phyloP scores from a whole-genome alignment of 2,329 filamentous ascomycete genomes.

The Epicoccum sorghinum region DNA sequence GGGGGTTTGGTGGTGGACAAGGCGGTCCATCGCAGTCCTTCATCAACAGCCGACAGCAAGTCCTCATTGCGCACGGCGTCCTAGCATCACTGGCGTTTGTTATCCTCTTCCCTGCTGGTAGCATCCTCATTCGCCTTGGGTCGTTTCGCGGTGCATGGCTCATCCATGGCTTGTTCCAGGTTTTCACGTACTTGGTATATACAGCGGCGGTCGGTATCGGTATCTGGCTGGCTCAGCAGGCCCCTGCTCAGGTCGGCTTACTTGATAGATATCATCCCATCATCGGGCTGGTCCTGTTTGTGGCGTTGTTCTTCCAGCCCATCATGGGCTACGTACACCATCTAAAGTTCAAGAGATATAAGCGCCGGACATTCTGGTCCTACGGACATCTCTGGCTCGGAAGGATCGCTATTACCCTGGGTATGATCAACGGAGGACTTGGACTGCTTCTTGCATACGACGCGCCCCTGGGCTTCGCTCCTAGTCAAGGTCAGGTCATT shows the following conservation, averaged over 20 bases:
- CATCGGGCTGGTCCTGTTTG: slow-evolving; percentile 60
- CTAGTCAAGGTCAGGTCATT: slow-evolving; percentile 35
- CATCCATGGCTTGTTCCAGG: slow-evolving; percentile 54
- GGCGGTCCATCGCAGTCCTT: slow-evolving; percentile 16
- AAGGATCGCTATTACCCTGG: slow-evolving; percentile 56
- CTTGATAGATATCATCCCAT: slow-evolving; percentile 55
- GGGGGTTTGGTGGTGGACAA: slow-evolving; percentile 7
- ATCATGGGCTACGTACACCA: slow-evolving; percentile 60
- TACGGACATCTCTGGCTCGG: slow-evolving; percentile 63
- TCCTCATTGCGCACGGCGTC: slow-evolving; percentile 51
- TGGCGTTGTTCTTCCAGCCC: slow-evolving; percentile 60
- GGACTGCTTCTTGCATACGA: slow-evolving; percentile 51
- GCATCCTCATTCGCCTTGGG: slow-evolving; percentile 51
- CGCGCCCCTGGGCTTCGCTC: slow-evolving; percentile 33
- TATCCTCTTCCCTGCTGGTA: slow-evolving; percentile 52
- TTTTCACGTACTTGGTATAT: slow-evolving; percentile 55
- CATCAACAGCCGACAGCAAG: slow-evolving; percentile 17
- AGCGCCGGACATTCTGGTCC: slow-evolving; percentile 53
- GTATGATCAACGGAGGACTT: slow-evolving; percentile 62
- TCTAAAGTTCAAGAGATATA: slow-evolving; percentile 54
- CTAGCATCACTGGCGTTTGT: slow-evolving; percentile 53
- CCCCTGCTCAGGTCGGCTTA: slow-evolving; percentile 26
- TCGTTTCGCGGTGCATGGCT: slow-evolving; percentile 51
- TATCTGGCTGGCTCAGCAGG: slow-evolving; percentile 54
- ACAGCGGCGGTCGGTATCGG: slow-evolving; percentile 59